phyloP scores from a whole-genome alignment of 352 stramenopile genomes.

The Pythium brassicae region DNA sequence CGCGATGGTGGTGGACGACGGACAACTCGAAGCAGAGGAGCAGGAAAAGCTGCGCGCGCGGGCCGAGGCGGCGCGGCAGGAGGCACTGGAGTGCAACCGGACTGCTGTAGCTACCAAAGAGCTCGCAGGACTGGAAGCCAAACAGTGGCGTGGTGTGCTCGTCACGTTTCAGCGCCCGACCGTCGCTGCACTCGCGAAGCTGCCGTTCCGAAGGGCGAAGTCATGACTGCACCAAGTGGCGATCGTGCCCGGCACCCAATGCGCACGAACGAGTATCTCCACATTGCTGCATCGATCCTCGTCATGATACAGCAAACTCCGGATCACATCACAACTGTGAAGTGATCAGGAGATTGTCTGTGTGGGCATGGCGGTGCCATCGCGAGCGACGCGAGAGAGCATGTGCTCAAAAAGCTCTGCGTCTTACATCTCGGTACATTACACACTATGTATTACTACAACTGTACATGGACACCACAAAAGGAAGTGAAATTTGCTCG shows the following conservation, averaged over 20 bases:
- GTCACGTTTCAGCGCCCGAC: constrained; percentile 16
- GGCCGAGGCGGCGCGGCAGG: constrained; percentile 5
- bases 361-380: no score
- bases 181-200: constrained; percentile 9
- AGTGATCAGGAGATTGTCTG: no score
- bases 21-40: constrained; percentile 35
- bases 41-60: constrained; percentile 22
- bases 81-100: constrained; percentile 11
- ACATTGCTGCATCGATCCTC: no score
- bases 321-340: no score
- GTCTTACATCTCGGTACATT: no score
- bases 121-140: constrained; percentile 13
- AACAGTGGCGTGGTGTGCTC: constrained; percentile 14
- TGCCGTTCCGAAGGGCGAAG: constrained; percentile 8
- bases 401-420: no score
- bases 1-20: constrained; percentile 36
- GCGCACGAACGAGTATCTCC: no score
- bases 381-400: no score
- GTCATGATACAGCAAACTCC: no score
- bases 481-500: no score
- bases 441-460: no score
- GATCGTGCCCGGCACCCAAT: not conserved
- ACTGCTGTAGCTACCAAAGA: constrained; percentile 9
- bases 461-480: no score
- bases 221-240: not conserved